Conservation (phyloP, 768 basidiomycete species). For the Panus rudis region DNA sequence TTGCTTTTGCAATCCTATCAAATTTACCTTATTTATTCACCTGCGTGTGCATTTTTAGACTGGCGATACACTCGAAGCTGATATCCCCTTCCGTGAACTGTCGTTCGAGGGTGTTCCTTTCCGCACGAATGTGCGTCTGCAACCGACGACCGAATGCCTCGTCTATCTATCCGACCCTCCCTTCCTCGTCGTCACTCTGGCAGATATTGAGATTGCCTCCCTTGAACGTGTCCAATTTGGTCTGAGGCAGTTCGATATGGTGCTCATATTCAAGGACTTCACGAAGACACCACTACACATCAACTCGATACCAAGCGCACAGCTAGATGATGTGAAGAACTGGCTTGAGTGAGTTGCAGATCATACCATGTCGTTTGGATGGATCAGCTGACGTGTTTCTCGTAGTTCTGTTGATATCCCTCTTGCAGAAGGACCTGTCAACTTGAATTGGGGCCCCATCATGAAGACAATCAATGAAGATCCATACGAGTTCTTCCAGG, state of each 20-base stretch:
- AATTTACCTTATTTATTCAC: constrained; percentile 4
- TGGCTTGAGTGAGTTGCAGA: constrained; percentile 85
- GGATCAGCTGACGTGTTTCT: constrained; percentile 7
- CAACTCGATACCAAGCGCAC: constrained; percentile 86
- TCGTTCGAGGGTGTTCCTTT: constrained; percentile 97
- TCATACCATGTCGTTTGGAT: not conserved
- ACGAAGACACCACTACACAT: constrained; percentile 88
- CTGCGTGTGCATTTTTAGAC: no score
- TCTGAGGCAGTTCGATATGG: constrained; percentile 93
- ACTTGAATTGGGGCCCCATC: constrained; percentile 95
- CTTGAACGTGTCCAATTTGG: constrained; percentile 96
- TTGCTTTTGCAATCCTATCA: not conserved
- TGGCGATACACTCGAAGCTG: constrained; percentile 84
- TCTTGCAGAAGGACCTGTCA: constrained; percentile 91
- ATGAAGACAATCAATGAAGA: constrained; percentile 99
- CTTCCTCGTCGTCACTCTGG: constrained; percentile 90
- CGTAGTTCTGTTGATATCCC: constrained; percentile 93
- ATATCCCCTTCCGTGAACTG: constrained; percentile 95
- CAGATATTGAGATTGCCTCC: constrained; percentile 94
- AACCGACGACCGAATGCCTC: constrained; percentile 95
- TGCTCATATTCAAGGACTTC: constrained; percentile 97
- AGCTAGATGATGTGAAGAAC: constrained; percentile 96
- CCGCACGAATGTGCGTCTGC: constrained; percentile 88
- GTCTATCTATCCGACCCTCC: constrained; percentile 94
- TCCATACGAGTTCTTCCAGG: constrained; percentile 91